Percentiles rank a stretch among this genome's conserved stretches.
phyloP scores from a whole-genome alignment of 192 early-diverging fungal genomes.

The Coemansia sp. region DNA sequence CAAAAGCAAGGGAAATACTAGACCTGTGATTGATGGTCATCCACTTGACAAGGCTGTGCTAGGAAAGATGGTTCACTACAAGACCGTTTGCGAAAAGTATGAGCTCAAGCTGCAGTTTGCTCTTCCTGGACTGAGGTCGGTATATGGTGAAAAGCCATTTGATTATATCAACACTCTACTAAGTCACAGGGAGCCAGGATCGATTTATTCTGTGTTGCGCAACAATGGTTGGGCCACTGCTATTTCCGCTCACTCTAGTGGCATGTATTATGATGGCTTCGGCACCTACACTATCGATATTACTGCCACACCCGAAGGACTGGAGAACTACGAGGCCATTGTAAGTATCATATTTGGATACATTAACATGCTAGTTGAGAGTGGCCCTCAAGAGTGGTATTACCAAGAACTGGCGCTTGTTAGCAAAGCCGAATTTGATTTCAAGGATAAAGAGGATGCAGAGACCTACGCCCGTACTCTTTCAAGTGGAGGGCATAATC shows the following conservation, averaged over 20 bases:
- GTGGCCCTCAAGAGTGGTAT: constrained; percentile 24
- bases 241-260: constrained; percentile 55
- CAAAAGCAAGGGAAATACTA: constrained; percentile 67
- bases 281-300: constrained; percentile 17
- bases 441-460: constrained; percentile 66
- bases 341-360: constrained; percentile 32
- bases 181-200: constrained; percentile 81
- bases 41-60: constrained; percentile 68
- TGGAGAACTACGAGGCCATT: constrained; percentile 17
- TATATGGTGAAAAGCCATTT: constrained; percentile 58
- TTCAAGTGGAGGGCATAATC: constrained; percentile 53
- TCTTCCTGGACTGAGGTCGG: constrained; percentile 68
- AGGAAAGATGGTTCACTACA: constrained; percentile 67
- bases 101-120: constrained; percentile 76
- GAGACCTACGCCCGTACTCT: constrained; percentile 10
- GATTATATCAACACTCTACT: constrained; percentile 76
- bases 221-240: constrained; percentile 82
- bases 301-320: constrained; percentile 21
- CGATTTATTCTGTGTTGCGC: constrained; percentile 77
- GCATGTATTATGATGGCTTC: not conserved
- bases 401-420: constrained; percentile 43
- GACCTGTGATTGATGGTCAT: constrained; percentile 60
- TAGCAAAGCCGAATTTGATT: constrained; percentile 55
- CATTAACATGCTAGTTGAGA: constrained; percentile 9
- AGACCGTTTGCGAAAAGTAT: constrained; percentile 74